Evolutionary conservation across 2,329 filamentous ascomycete species (phyloP), one percentile per base, ranked within the genome.

Genomic region (Phoma sp.): DNA sequence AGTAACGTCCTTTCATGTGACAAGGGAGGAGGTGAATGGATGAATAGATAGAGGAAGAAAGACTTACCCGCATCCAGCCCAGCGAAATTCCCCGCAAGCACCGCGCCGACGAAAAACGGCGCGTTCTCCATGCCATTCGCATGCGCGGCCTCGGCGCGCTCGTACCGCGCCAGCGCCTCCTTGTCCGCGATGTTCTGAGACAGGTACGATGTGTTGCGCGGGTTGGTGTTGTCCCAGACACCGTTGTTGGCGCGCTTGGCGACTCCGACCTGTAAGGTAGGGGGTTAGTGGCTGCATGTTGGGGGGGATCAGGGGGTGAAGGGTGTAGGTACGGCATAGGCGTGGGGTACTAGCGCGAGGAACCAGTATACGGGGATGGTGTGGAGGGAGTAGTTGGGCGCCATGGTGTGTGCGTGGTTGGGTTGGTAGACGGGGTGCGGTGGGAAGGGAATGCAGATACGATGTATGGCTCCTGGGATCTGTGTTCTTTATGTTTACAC

Each of bases 91-190:
- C 74, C 78, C 4, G 74, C 69, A 18, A 80, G 57, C 4, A 81
- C 66, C 1, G 78, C 75, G 0, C 77, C 76, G 14, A 78, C 64
- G 57, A 80, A 80, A 4, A 80, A 52, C 1, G 78, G 76, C 58
- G 79, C 68, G 47, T 76, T 80, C 64, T 82, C 79, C 46, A 80
- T 60, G 22, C 72, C 65, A 58, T 81, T 82, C 22, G 72, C 66
- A 58, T 80, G 78, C 27, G 77, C 78, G 13, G 75, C 73, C 52
- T 78, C 72, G 10, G 73, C 72, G 37, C 79, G 73, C 66, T 81
- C 78, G 42, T 66, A 80, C 1, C 65, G 65, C 2, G 67, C 73
- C 53, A 72, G 77, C 23, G 69, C 64, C 3, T 69, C 65, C 6
- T 50, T 56, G 11, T 22, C 73, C 37, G 47, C 69, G 18, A 18